Percentiles rank a stretch among this genome's conserved stretches.
phyloP scores from a whole-genome alignment of 768 basidiomycete species.

The Exidia glandulosa region DNA sequence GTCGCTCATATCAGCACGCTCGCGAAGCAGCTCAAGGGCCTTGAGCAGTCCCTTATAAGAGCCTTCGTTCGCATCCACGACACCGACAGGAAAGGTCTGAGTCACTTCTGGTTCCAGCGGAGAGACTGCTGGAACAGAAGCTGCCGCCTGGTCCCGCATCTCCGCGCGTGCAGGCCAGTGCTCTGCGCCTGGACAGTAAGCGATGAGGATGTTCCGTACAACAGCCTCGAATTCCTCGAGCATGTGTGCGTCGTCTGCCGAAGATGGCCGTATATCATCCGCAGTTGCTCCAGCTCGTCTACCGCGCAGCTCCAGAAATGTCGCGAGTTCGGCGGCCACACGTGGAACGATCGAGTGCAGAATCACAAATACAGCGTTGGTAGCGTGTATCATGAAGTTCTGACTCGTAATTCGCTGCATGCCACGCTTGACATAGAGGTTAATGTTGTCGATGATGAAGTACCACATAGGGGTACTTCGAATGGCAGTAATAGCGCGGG shows the following conservation, averaged over 20 bases:
- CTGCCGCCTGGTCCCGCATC: conserved; percentile 3
- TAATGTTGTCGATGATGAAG: background rate
- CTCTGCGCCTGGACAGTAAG: conserved; percentile 8
- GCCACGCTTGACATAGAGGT: background rate
- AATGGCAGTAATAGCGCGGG: background rate
- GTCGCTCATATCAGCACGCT: conserved; percentile 10
- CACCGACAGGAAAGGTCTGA: conserved; percentile 17
- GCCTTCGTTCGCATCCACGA: conserved; percentile 21
- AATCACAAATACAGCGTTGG: background rate
- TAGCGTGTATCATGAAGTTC: background rate
- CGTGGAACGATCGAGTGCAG: background rate
- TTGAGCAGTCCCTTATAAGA: conserved; percentile 19
- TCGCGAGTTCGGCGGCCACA: background rate
- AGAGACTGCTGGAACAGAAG: conserved; percentile 12
- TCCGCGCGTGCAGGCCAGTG: conserved; percentile 6
- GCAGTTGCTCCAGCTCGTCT: conserved; percentile 8
- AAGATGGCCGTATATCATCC: conserved; percentile 12
- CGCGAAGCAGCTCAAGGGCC: conserved; percentile 13
- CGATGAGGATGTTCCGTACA: conserved; percentile 6
- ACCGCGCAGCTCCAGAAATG: conserved; percentile 5
- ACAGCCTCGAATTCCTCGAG: conserved; percentile 4
- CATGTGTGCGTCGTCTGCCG: conserved; percentile 11
- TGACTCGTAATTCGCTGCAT: background rate
- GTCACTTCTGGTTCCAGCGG: conserved; percentile 14
- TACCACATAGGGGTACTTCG: background rate